Evolutionary conservation across 106 monocot species (phyloP).

Genomic region (Dendrobium huoshanense): DNA sequence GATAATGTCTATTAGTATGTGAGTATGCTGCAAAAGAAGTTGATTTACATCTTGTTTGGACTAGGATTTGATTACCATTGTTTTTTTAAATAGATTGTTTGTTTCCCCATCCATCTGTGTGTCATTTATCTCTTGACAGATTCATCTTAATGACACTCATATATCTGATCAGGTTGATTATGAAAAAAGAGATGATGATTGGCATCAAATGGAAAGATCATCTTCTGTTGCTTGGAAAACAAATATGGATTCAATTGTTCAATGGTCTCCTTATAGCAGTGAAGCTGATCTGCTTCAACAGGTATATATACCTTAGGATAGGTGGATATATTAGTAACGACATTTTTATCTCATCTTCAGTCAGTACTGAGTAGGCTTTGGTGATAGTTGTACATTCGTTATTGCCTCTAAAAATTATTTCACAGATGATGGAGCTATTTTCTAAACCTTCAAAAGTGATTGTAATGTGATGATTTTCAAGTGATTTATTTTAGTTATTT

Average conservation of each 20-base stretch:
- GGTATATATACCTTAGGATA: slow-evolving; percentile 19
- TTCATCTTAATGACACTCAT: not conserved
- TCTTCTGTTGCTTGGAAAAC: slow-evolving; percentile 46
- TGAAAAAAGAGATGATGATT: slow-evolving; percentile 34
- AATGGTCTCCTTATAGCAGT: slow-evolving; percentile 78
- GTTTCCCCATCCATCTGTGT: no score
- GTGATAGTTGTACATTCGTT: no score
- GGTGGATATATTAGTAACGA: not conserved
- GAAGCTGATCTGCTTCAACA: slow-evolving; percentile 70
- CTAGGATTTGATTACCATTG: not conserved
- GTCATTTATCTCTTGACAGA: not conserved
- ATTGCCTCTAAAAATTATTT: no score
- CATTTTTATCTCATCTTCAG: no score
- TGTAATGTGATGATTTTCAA: no score
- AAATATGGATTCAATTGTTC: slow-evolving; percentile 58
- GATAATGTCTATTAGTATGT: not conserved
- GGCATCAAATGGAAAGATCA: slow-evolving; percentile 43
- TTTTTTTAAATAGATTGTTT: not conserved
- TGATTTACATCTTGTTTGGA: not conserved
- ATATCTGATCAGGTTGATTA: slow-evolving; percentile 58
- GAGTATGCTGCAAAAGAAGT: not conserved
- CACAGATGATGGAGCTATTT: no score
- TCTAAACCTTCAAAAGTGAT: no score
- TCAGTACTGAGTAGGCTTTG: no score
- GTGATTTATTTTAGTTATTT: no score